Base-by-base conservation (phyloP, 2,329 filamentous ascomycete species). In the Cladosporium cucumerinum region DNA sequence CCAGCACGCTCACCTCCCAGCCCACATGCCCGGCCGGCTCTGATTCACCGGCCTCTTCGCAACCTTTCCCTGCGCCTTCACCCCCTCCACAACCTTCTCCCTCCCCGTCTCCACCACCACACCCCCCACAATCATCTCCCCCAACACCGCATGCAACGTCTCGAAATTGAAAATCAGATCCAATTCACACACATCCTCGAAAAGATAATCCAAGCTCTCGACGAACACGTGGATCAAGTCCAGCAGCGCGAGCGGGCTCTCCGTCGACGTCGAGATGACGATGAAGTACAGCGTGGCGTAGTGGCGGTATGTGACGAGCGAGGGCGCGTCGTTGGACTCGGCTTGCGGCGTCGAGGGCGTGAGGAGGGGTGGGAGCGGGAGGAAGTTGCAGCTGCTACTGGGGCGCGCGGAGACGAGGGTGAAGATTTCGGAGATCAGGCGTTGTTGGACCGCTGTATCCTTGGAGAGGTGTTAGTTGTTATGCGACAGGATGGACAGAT, bases 101-200 rank as follows among this genome's bases (percentile, higher is more conserved):
- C 96, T 79, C 72, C 89, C 92, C 34, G 94, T 97, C 81, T 98
- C 94, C 26, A 98, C 88, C 18, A 98, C 94, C 16, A 97, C 92
- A 0, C 94, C 94, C 16, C 94, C 94, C 18, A 97, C 91, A 64
- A 98, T 90, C 92, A 98, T 96, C 82, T 98, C 94, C 65, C 88
- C 89, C 11, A 98, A 82, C 18, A 93, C 88, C 10, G 94, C 91
- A 81, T 99, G 95, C 73, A 99, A 83, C 18, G 93, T 96, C 84
- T 99, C 95, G 72, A 97, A 99, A 77, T 98, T 98, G 82, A 99
- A 99, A 77, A 99, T 99, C 71, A 99, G 85, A 78, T 99, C 93
- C 64, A 99, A 83, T 82, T 99, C 95, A 84, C 95, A 99, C 11
- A 99, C 95, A 76, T 99, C 97, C 80, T 98, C 95, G 76, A 99